These are phyloP conservation scores for Chlamydomonas incerta DNA, from an alignment of 139 green algal genomes.

Conservation along the genomic window DNA sequence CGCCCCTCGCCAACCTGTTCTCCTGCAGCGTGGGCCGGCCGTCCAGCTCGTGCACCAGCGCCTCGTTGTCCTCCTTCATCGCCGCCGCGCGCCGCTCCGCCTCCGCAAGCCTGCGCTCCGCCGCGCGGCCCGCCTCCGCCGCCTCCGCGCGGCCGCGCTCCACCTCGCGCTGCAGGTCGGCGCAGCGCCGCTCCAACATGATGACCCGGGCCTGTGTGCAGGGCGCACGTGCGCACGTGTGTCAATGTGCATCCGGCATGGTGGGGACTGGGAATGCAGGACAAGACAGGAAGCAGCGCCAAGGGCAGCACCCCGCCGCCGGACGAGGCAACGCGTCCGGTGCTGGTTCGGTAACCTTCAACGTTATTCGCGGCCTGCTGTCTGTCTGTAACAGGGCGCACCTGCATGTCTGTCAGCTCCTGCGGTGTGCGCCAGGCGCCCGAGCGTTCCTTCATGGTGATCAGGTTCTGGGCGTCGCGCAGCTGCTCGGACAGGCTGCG, in stretches of 20 bases:
- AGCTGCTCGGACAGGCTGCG: conserved; percentile 65
- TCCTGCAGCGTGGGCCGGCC: conserved; percentile 58
- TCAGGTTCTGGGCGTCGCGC: conserved; percentile 74
- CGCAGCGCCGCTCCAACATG: conserved; percentile 43
- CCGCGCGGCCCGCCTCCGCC: conserved; percentile 44
- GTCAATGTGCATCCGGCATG: too few species aligned
- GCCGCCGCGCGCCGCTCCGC: conserved; percentile 50
- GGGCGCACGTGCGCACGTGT: too few species aligned
- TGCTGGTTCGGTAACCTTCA: too few species aligned
- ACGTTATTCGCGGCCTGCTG: too few species aligned
- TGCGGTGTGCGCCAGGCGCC: conserved; percentile 45
- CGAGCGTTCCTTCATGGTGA: conserved; percentile 56
- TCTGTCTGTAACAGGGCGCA: too few species aligned
- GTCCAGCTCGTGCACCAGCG: conserved; percentile 63
- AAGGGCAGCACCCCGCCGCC: too few species aligned
- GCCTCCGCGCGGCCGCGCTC: conserved; percentile 43
- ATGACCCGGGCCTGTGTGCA: conserved; percentile 26
- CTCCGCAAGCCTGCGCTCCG: conserved; percentile 60
- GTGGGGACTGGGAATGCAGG: too few species aligned
- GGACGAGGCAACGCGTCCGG: too few species aligned
- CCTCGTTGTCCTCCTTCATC: conserved; percentile 46
- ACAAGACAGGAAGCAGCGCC: too few species aligned
- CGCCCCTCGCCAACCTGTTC: conserved; percentile 39
- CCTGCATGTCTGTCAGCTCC: conserved; percentile 49
- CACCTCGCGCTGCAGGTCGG: conserved; percentile 60